These are phyloP conservation scores for Hemileccinum impolitum DNA, from an alignment of 768 basidiomycete genomes.

Conservation along the genomic window DNA sequence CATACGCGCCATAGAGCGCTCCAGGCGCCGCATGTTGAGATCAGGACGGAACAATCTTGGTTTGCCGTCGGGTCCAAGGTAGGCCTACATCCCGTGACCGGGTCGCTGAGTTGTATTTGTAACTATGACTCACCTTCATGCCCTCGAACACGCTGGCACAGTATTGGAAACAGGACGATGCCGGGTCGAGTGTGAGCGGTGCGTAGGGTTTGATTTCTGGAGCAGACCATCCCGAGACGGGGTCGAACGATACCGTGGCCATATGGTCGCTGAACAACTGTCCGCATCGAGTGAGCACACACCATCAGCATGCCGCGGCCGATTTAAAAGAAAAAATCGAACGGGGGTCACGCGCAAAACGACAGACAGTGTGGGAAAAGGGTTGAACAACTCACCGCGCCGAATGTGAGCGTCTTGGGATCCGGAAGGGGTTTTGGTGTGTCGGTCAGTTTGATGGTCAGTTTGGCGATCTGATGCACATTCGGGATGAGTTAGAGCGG, in stretches of 20 bases:
- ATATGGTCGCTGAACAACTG: conserved; percentile 77
- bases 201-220: conserved; percentile 74
- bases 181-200: conserved; percentile 56
- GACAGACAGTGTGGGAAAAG: not conserved
- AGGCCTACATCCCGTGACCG: conserved; percentile 44
- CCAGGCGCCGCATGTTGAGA: conserved; percentile 81
- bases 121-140: conserved; percentile 48
- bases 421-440: conserved; percentile 50
- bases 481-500: no score
- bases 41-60: conserved; percentile 80
- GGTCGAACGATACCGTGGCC: conserved; percentile 63
- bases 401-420: conserved; percentile 50
- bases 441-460: conserved; percentile 45
- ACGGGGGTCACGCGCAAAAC: no score
- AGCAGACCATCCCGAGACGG: conserved; percentile 60
- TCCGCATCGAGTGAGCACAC: not conserved
- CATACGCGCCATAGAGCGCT: conserved; percentile 62
- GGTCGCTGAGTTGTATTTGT: not conserved
- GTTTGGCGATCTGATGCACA: conserved; percentile 48
- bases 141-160: conserved; percentile 60
- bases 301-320: not conserved
- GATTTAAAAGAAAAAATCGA: not conserved
- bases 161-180: conserved; percentile 57
- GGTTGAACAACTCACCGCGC: conserved; percentile 41
- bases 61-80: conserved; percentile 66